A percentile compares a stretch with the other conserved stretches of the same genome.
Evolutionary conservation across 192 early-diverging fungal species (phyloP).

Genomic region (Podila minutissima): DNA sequence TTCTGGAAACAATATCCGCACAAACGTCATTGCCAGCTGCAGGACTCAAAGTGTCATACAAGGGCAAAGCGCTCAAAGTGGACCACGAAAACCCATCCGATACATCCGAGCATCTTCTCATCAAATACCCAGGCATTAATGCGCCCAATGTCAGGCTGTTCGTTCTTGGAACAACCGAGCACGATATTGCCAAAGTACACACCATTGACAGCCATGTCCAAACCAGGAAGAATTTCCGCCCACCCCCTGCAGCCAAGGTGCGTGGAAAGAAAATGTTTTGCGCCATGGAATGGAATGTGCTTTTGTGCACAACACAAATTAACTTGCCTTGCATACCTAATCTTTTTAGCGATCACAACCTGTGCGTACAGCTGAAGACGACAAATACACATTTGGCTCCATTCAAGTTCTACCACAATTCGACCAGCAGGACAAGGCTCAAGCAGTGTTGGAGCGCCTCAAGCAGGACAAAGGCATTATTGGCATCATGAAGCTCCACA

Average conservation of each 20-base stretch:
- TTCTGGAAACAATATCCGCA: conserved; percentile 15
- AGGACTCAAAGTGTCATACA: conserved; percentile 35
- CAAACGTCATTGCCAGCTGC: conserved; percentile 20
- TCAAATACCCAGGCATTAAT: conserved; percentile 13
- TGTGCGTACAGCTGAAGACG: conserved; percentile 27
- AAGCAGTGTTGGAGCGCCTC: conserved; percentile 70
- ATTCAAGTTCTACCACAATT: conserved; percentile 69
- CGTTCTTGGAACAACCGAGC: conserved; percentile 32
- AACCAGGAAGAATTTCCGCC: conserved; percentile 21
- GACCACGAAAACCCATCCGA: neutral
- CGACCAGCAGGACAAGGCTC: conserved; percentile 60
- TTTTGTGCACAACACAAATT: neutral
- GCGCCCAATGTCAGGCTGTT: conserved; percentile 24
- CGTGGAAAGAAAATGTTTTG: neutral
- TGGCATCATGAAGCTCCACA: conserved; percentile 64
- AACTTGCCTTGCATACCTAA: neutral
- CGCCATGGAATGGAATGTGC: neutral
- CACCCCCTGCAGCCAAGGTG: conserved; percentile 36
- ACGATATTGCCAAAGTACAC: conserved; percentile 45
- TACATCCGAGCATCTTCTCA: conserved; percentile 1
- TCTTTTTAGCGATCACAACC: conserved; percentile 23
- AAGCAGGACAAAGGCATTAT: conserved; percentile 69
- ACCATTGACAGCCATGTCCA: conserved; percentile 35
- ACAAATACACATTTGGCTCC: conserved; percentile 67
- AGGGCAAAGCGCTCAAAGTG: conserved; percentile 19